Evolutionary conservation across 225 moss, liverwort and hornwort species (phyloP), one percentile per base, ranked within the genome.

Genomic region (Takakia lepidozioides): DNA sequence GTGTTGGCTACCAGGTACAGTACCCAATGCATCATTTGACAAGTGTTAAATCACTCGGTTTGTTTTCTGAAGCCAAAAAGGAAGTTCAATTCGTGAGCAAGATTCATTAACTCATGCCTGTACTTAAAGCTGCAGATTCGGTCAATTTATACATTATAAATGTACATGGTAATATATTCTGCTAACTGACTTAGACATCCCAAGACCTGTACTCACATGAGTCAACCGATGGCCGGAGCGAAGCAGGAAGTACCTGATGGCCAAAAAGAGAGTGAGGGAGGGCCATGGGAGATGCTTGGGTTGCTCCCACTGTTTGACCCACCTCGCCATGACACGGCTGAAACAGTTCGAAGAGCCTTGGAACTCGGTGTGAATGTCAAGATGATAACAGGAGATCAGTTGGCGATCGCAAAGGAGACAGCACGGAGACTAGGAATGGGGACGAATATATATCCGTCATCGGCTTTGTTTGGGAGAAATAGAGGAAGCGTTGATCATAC

Each of bases 361-460:
- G 69, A 84, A 28, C 53, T 84, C 0, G 84, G 84, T 0, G 84
- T 84, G 1, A 65, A 69, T 13, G 75, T 84, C 10, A 84, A 84
- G 26, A 84, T 84, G 84, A 84, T 84, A 5, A 80, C 84, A 0
- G 81, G 85, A 52, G 83, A 87, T 32, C 83, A 87, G 43, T 48
- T 87, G 10, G 87, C 87, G 0, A 87, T 87, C 22, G 87, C 76
- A 2, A 87, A 87, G 46, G 87, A 87, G 46, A 87, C 87, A 1
- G 87, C 80, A 1, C 54, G 87, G 35, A 65, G 83, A 5, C 53
- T 87, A 25, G 87, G 87, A 28, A 87, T 87, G 87, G 87, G 87
- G 11, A 77, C 71, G 4, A 87, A 83, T 22, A 87, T 87, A 83
- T 80, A 87, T 9, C 83, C 87, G 10, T 87, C 83, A 0, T 68